Base-by-base conservation (phyloP, 2,329 filamentous ascomycete species). In the Paecilomyces niveus region DNA sequence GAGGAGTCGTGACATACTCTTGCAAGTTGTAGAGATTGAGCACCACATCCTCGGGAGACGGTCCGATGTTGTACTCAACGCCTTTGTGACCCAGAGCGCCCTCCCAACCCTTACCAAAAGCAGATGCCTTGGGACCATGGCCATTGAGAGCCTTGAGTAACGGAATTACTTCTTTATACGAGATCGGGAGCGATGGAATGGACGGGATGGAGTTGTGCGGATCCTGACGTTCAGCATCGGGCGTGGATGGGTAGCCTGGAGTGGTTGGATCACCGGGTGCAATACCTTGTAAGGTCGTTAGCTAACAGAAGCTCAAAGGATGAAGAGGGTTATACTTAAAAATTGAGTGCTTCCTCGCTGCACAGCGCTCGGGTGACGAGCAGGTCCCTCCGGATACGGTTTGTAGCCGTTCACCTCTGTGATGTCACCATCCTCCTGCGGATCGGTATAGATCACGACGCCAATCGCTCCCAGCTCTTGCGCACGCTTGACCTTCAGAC, bases 101-200 rank as follows among this genome's bases (percentile, higher is more conserved):
- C 57, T 83, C 80, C 91, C 92, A 96, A 64, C 79, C 82, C 59
- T 85, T 78, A 68, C 86, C 87, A 65, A 97, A 85, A 18, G 92
- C 86, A 4, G 84, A 83, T 0, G 89, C 87, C 64, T 87, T 85
- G 3, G 90, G 90, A 0, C 93, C 94, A 68, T 95, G 84, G 8
- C 92, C 92, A 68, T 97, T 97, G 54, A 99, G 81, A 0, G 92
- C 89, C 70, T 88, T 89, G n/a, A 97, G 83, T 13, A 97, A 84
- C 0, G 93, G 93, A 1, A 97, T 73, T 0, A 90, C 92, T 65
- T 97, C 93, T 6, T 80, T 76, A 70, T 96, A 97, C 0, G 93
- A 97, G 55, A 97, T 89, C 3, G 93, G 93, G 1, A 97, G 78
- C 0, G 93, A 97, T 0, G 94, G 93, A 57, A 97, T 97, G 2